A percentile compares a stretch with the other conserved stretches of the same genome.
Evolutionary conservation across 495 filamentous ascomycete genomes (phyloP).

Genomic region (Beverwykella pulmonaria): DNA sequence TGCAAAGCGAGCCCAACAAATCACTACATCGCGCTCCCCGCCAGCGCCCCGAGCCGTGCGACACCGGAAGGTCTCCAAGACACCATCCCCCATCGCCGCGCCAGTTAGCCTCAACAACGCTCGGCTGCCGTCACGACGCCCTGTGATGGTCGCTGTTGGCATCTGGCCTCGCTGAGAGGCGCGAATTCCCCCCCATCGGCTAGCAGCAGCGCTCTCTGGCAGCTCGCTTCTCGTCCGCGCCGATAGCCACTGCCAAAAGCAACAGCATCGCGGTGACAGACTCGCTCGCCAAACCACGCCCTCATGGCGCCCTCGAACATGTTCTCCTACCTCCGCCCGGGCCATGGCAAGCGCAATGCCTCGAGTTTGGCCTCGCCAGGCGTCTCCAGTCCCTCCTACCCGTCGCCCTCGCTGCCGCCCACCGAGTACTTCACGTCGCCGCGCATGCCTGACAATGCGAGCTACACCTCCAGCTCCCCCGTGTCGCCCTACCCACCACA

Average conservation of each 20-base stretch:
- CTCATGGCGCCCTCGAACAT: conserved; percentile 42
- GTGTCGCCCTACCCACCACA: conserved; percentile 45
- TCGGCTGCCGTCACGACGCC: conserved; percentile 4
- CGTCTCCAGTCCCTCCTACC: conserved; percentile 7
- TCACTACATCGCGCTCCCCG: background rate
- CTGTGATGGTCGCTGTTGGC: conserved; percentile 29
- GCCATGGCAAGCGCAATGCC: conserved; percentile 43
- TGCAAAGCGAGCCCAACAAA: background rate
- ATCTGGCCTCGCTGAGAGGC: conserved; percentile 34
- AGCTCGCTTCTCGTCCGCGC: background rate
- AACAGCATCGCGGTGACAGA: conserved; percentile 13
- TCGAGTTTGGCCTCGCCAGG: conserved; percentile 25
- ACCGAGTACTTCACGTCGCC: conserved; percentile 27
- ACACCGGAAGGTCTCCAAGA: conserved; percentile 19
- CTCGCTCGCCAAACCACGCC: background rate
- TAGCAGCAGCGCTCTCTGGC: background rate
- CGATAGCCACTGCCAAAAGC: conserved; percentile 5
- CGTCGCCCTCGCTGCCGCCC: conserved; percentile 24
- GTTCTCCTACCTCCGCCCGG: conserved; percentile 49
- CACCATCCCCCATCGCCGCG: conserved; percentile 9
- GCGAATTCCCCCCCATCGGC: background rate
- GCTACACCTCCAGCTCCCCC: conserved; percentile 37
- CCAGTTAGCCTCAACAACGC: background rate
- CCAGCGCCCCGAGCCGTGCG: conserved; percentile 22
- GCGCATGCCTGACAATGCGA: conserved; percentile 26